Base-by-base conservation (phyloP, 225 moss, liverwort and hornwort species). In the Pseudoscleropodium purum region DNA sequence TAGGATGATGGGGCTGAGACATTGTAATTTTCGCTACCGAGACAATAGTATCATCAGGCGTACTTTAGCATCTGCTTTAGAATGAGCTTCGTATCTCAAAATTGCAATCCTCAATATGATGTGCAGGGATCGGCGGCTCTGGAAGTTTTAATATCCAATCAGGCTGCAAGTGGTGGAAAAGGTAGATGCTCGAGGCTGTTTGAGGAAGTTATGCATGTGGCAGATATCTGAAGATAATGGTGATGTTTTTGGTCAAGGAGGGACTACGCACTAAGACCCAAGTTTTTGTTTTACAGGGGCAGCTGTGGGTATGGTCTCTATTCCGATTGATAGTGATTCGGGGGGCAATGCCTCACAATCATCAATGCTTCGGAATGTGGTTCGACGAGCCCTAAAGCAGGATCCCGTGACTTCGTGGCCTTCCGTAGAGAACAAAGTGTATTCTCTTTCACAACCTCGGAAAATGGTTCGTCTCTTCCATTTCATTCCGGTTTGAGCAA, bases 121-220 rank as follows among this genome's bases (percentile, higher is more conserved):
- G 69, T 87, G 89, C 86, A 98, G 98, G 96, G 94, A 66, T 90
- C 93, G 91, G 94, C 94, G 70, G 92, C 91, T 91, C 91, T 98
- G 57, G 97, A 97, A 92, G 96, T 98, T 80, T 89, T 97, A 79
- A 95, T 98, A 87, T 95, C 98, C 68, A 98, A 98, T 91, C 96
- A 97, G 91, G 98, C 96, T 90, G 97, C 98, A 83, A 94, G 94
- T 87, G 98, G 96, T 72, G 98, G 98, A 87, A 96, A 95, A 94
- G 98, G 97, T 97, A 91, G 80, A 76, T 87, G 39, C 85, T 90
- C 72, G 45, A 59, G 51, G 61, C 56, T 87, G 49, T 64, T 75
- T 85, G 54, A 37, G 47, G 43, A 86, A 81, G 59, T 87, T 87
- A n/a, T 80, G 80, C 51, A 88, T 88, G 41, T 87, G n/a, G 73